These are phyloP conservation scores for Heliosperma pusillum DNA, from an alignment of 148 eudicot species.

Conservation along the genomic window DNA sequence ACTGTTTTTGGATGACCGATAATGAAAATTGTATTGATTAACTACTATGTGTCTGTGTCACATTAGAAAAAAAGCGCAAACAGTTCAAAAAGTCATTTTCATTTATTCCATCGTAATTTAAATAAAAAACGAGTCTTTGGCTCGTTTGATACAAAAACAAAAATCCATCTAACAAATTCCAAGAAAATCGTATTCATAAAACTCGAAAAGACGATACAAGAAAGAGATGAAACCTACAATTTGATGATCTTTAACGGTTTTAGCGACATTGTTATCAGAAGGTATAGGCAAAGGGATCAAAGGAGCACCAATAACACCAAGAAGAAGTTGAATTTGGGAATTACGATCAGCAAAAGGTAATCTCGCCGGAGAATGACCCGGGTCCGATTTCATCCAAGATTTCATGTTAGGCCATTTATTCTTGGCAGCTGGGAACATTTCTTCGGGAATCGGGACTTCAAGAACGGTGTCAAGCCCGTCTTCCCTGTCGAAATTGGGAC, in stretches of 20 bases:
- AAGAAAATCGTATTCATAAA: background rate
- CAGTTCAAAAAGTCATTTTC: background rate
- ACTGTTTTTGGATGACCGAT: too few relatives aligned
- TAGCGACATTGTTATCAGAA: constrained; percentile 23
- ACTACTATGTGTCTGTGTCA: too few relatives aligned
- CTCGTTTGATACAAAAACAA: too few relatives aligned
- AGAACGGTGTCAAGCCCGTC: constrained; percentile 87
- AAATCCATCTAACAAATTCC: background rate
- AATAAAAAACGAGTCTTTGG: too few relatives aligned
- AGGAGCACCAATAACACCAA: constrained; percentile 86
- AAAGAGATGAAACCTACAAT: constrained; percentile 44
- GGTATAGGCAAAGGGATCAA: constrained; percentile 69
- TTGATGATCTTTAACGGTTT: constrained; percentile 57
- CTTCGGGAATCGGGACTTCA: constrained; percentile 96
- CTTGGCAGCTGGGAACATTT: constrained; percentile 46
- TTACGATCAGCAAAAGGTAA: constrained; percentile 37
- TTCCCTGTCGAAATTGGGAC: constrained; percentile 74
- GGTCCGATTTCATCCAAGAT: constrained; percentile 61
- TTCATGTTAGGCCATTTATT: constrained; percentile 70
- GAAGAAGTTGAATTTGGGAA: constrained; percentile 73
- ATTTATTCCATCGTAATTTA: background rate
- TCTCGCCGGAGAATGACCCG: constrained; percentile 22
- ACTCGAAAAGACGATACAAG: background rate
- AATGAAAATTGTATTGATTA: too few relatives aligned
- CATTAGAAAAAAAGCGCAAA: too few relatives aligned